Evolutionary conservation across 1,284 basidiomycete species (phyloP).

Genomic region (Paramarasmius palmivorus): DNA sequence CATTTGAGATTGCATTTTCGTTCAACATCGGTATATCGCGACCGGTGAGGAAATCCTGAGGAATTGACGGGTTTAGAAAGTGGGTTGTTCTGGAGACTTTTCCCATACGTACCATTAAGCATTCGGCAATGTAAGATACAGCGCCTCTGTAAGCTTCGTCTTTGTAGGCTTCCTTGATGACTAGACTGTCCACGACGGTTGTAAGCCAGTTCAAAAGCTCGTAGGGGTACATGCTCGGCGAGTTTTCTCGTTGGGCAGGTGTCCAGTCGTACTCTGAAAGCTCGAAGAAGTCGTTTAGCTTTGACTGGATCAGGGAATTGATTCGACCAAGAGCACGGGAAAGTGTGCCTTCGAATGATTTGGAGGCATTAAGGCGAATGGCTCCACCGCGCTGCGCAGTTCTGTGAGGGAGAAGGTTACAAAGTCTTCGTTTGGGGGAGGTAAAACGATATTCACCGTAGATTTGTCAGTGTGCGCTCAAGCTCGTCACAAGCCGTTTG

Average conservation of each 20-base stretch:
- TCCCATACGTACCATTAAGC: conserved; percentile 69
- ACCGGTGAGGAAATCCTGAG: conserved; percentile 77
- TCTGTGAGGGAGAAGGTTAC: conserved; percentile 34
- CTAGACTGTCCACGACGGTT: conserved; percentile 92
- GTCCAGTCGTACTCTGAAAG: conserved; percentile 95
- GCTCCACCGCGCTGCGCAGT: conserved; percentile 84
- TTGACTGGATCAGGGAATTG: conserved; percentile 82
- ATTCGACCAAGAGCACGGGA: conserved; percentile 78
- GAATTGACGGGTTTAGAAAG: conserved; percentile 3
- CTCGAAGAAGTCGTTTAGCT: conserved; percentile 97
- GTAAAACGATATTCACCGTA: conserved; percentile 49
- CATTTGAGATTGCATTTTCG: conserved; percentile 84
- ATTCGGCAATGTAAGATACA: conserved; percentile 82
- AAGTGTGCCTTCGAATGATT: conserved; percentile 73
- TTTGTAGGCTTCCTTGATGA: conserved; percentile 84
- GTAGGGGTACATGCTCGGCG: conserved; percentile 90
- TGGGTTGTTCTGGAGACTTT: background rate
- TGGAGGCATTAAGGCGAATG: conserved; percentile 67
- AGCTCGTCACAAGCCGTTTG: conserved; percentile 85
- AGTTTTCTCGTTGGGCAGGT: conserved; percentile 62
- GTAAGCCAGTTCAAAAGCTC: conserved; percentile 96
- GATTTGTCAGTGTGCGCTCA: conserved; percentile 82
- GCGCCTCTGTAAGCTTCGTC: conserved; percentile 88
- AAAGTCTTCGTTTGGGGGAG: background rate
- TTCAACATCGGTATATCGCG: conserved; percentile 81